phyloP scores from a whole-genome alignment of 2,329 filamentous ascomycete species.

The Tricladium varicosporioides region DNA sequence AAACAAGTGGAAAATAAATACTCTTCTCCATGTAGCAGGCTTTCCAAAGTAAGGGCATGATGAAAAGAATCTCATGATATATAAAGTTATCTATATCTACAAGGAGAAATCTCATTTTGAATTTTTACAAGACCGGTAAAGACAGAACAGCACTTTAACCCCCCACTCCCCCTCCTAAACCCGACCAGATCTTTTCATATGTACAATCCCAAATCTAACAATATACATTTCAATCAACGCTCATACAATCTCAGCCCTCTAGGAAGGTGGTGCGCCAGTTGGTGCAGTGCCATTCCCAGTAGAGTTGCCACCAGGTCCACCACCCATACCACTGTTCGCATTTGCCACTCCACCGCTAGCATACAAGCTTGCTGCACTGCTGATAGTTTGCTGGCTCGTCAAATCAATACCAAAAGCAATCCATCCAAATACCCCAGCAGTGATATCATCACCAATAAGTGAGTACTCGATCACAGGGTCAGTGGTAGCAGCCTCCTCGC shows the following conservation, averaged over 20 bases:
- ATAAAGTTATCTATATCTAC: no score
- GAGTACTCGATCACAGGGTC: constrained; percentile 58
- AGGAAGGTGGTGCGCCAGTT: neutral
- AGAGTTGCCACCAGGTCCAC: neutral
- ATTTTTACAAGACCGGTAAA: no score
- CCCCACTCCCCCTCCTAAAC: no score
- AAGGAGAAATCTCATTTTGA: no score
- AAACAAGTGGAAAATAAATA: no score
- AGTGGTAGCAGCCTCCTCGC: constrained; percentile 44
- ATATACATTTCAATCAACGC: neutral
- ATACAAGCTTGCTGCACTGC: neutral
- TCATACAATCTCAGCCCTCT: neutral
- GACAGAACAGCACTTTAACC: no score
- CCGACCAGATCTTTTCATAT: no score
- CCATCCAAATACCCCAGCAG: constrained; percentile 54
- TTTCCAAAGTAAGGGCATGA: no score
- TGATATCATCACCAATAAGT: constrained; percentile 50
- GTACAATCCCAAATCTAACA: no score
- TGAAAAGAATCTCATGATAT: no score
- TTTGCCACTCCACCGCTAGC: neutral
- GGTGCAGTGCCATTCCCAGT: neutral
- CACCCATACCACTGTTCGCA: neutral
- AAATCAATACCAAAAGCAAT: constrained; percentile 43
- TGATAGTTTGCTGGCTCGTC: neutral
- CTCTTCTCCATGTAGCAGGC: no score